A percentile compares a stretch with the other conserved stretches of the same genome.
phyloP scores from a whole-genome alignment of 108 stramenopile species.

The Cyclotella cryptica region DNA sequence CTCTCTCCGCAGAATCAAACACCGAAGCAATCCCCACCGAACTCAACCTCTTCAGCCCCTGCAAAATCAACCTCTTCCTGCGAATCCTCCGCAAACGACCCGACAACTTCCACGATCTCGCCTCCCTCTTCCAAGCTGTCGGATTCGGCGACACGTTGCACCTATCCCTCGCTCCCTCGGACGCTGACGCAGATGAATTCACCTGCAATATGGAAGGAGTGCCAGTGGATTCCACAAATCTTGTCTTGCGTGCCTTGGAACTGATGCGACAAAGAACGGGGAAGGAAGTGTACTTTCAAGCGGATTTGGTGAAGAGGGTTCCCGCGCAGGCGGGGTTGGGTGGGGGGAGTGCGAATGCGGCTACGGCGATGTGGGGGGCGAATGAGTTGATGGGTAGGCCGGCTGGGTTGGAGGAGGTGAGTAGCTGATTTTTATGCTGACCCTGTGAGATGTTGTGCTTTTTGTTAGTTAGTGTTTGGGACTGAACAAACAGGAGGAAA shows the following conservation, averaged over 20 bases:
- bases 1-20: not conserved
- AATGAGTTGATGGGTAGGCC: slow-evolving; percentile 91
- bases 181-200: slow-evolving; percentile 63
- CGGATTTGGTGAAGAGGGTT: slow-evolving; percentile 87
- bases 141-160: slow-evolving; percentile 91
- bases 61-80: slow-evolving; percentile 97
- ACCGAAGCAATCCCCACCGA: not conserved
- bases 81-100: slow-evolving; percentile 91
- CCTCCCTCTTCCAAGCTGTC: slow-evolving; percentile 95
- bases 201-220: slow-evolving; percentile 92
- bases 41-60: slow-evolving; percentile 87
- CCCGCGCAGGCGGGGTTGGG: slow-evolving; percentile 96
- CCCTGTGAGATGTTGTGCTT: not conserved
- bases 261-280: slow-evolving; percentile 89
- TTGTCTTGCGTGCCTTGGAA: slow-evolving; percentile 90
- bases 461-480: not conserved
- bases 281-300: slow-evolving; percentile 60
- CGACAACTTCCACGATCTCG: slow-evolving; percentile 95
- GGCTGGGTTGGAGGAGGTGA: slow-evolving; percentile 78
- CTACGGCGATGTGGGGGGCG: slow-evolving; percentile 94
- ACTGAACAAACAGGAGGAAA: too few species aligned
- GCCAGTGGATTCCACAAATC: slow-evolving; percentile 85
- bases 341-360: slow-evolving; percentile 94
- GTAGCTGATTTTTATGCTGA: slow-evolving; percentile 4
- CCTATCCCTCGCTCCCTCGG: slow-evolving; percentile 53